A percentile compares a stretch with the other conserved stretches of the same genome.
These are phyloP conservation scores for Gaeumannomyces tritici DNA, from an alignment of 2,329 filamentous ascomycete species.

Conservation along the genomic window DNA sequence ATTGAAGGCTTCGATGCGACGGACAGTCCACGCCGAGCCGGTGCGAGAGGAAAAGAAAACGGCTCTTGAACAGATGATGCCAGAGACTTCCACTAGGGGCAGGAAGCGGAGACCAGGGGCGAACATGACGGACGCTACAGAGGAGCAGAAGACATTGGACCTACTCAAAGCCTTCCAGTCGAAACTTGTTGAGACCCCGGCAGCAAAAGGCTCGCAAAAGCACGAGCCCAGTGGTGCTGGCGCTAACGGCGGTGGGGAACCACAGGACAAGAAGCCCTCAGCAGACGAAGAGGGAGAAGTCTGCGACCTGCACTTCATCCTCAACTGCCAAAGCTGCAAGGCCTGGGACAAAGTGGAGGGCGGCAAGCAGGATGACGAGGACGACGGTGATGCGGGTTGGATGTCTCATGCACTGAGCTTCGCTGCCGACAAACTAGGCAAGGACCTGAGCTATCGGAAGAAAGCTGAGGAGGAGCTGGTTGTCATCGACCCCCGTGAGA, in stretches of 20 bases:
- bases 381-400: conserved; percentile 51
- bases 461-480: conserved; percentile 86
- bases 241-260: conserved; percentile 10
- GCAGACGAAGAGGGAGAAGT: conserved; percentile 50
- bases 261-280: background rate
- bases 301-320: conserved; percentile 94
- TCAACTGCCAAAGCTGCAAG: conserved; percentile 84
- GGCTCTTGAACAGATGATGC: conserved; percentile 64
- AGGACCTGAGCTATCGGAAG: conserved; percentile 81
- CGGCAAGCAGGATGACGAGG: conserved; percentile 35
- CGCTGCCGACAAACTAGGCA: conserved; percentile 81
- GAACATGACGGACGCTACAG: conserved; percentile 36
- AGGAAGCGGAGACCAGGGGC: conserved; percentile 58
- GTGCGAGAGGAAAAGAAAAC: conserved; percentile 54
- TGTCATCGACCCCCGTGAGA: conserved; percentile 86
- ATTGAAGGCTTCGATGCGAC: conserved; percentile 72
- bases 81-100: conserved; percentile 58
- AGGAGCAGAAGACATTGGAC: conserved; percentile 57
- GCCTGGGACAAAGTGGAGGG: conserved; percentile 65
- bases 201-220: background rate
- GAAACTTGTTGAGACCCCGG: conserved; percentile 43
- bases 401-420: conserved; percentile 81
- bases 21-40: conserved; percentile 42
- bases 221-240: conserved; percentile 5
- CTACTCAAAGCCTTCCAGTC: conserved; percentile 72